Evolutionary conservation across 192 early-diverging fungal species (phyloP), one percentile per base, ranked within the genome.

Genomic region (Backusella tuberculispora): DNA sequence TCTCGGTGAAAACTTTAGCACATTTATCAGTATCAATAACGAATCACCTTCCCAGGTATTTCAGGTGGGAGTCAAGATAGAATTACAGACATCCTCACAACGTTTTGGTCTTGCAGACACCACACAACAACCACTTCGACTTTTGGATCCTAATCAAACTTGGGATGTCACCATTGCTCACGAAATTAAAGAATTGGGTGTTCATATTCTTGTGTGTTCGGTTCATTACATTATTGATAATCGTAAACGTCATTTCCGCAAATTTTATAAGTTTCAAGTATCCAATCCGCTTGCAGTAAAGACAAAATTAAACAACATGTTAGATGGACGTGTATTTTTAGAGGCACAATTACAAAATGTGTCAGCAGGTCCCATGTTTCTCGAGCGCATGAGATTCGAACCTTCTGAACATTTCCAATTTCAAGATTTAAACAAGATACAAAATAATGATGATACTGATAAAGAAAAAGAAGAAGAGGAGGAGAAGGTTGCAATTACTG

Each of bases 241-340:
- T 29, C 86, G 89, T 71, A 86, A 86, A 66, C 90, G 91, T 38
- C 85, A 81, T 38, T 91, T 98, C 80, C 88, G 95, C 63, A 95
- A 95, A 77, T 95, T 95, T 76, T 99, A 95, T 88, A 97, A 95
- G 74, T 99, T 99, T 80, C 95, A 97, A 85, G 97, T 97, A 15
- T 78, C 94, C 53, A 99, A 99, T 80, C 97, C 97, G 47, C 86
- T 99, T 42, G 88, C 95, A 10, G 97, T 99, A 65, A 98, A 97
- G 81, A 99, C 97, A 10, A 98, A 97, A 73, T 90, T 98, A 56
- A 96, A 99, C 83, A 91, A 92, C 37, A 80, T 95, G 73, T 64
- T 77, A 14, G 87, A 90, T 60, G 90, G 90, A 14, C 71, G 81
- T 12, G 89, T 94, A 12, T 91, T 96, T 76, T 83, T 99, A 56